A percentile compares a stretch with the other conserved stretches of the same genome.
Evolutionary conservation across 164 flowering plant genomes (phyloP).

Genomic region (Taxillus chinensis): DNA sequence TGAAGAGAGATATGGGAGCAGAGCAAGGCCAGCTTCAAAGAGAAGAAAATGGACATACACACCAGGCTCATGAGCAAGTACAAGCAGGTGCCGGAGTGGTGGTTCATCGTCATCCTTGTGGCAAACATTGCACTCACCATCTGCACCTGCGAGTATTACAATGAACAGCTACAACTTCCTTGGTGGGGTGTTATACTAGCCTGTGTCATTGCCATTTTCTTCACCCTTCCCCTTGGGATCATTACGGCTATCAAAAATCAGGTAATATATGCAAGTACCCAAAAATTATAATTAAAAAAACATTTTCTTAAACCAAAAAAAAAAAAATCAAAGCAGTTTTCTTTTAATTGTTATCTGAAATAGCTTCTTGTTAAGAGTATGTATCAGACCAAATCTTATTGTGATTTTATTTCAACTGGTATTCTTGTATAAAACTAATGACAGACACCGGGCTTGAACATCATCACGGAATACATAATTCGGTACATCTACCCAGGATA

Average conservation of each 20-base stretch:
- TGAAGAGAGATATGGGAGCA: constrained; percentile 69
- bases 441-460: constrained; percentile 65
- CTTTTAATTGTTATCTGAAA: no score
- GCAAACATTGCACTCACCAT: constrained; percentile 48
- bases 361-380: neutral
- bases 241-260: constrained; percentile 85
- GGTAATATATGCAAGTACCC: constrained; percentile 19
- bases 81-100: constrained; percentile 75
- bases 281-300: no score
- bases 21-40: constrained; percentile 50
- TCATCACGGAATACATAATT: constrained; percentile 68
- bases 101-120: constrained; percentile 58
- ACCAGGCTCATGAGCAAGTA: constrained; percentile 66
- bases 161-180: constrained; percentile 69
- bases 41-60: constrained; percentile 60
- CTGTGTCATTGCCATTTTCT: constrained; percentile 59
- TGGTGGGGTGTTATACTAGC: constrained; percentile 90
- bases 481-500: constrained; percentile 76
- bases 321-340: no score
- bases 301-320: neutral
- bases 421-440: neutral
- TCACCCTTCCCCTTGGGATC: constrained; percentile 85
- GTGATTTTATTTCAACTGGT: neutral
- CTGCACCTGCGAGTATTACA: constrained; percentile 59
- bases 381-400: no score